phyloP scores from a whole-genome alignment of 345 rosid genomes.

The Pistacia atlantica region DNA sequence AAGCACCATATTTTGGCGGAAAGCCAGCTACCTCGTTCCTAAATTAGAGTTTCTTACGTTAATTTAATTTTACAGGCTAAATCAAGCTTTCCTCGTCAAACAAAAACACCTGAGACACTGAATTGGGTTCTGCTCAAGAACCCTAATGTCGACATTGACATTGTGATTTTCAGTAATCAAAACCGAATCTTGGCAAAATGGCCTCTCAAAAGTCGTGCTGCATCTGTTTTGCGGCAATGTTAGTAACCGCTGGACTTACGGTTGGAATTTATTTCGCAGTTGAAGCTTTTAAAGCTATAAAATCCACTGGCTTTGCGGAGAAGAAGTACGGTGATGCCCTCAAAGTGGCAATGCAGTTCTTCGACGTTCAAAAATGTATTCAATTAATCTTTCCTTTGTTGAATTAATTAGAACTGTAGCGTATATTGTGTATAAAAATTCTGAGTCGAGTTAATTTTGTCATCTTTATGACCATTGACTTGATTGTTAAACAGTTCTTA shows the following conservation, averaged over 20 bases:
- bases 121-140: neutral
- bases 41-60: neutral
- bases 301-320: constrained; percentile 39
- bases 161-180: neutral
- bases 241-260: constrained; percentile 44
- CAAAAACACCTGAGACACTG: neutral
- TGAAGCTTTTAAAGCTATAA: constrained; percentile 35
- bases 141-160: constrained; percentile 8
- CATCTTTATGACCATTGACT: too few species aligned
- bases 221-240: constrained; percentile 62
- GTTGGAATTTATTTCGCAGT: constrained; percentile 45
- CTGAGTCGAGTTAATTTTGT: too few species aligned
- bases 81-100: constrained; percentile 2
- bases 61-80: neutral
- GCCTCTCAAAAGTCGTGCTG: constrained; percentile 39
- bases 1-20: neutral
- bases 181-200: too few species aligned
- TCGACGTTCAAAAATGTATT: constrained; percentile 87
- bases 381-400: neutral
- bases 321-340: constrained; percentile 79
- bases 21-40: constrained; percentile 15
- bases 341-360: constrained; percentile 72
- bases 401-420: too few species aligned
- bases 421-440: too few species aligned
- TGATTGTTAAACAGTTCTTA: too few species aligned